Evolutionary conservation across 2,329 filamentous ascomycete species (phyloP).

Genomic region (Ambrosiella beaveri): DNA sequence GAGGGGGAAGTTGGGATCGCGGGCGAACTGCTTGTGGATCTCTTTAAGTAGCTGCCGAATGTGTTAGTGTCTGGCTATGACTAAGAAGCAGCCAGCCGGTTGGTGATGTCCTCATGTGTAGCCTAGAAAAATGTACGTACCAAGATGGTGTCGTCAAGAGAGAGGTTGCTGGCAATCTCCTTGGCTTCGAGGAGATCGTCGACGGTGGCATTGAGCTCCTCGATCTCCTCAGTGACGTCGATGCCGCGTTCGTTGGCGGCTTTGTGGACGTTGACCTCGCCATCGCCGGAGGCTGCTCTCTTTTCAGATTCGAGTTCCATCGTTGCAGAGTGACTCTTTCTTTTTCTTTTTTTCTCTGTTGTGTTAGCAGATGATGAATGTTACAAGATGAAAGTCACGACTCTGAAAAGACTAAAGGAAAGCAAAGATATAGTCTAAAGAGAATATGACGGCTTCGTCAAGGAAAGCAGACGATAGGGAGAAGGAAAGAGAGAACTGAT

Average conservation of each 20-base stretch:
- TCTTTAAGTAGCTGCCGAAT: constrained; percentile 19
- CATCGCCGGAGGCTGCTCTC: neutral
- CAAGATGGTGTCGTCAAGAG: constrained; percentile 20
- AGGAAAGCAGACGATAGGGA: neutral
- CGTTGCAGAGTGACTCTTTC: neutral
- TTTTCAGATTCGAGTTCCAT: neutral
- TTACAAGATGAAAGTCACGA: too few species aligned
- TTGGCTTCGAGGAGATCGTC: constrained; percentile 28
- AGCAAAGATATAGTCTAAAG: neutral
- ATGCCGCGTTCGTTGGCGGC: neutral
- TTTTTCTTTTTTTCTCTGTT: neutral
- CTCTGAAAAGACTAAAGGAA: neutral
- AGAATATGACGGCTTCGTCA: neutral
- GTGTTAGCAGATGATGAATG: too few species aligned
- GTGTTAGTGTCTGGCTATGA: neutral
- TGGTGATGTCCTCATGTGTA: neutral
- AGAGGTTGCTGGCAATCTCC: constrained; percentile 21
- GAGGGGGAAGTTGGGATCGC: constrained; percentile 24
- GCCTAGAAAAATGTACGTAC: constrained; percentile 14
- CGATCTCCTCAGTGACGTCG: constrained; percentile 3
- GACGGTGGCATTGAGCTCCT: constrained; percentile 23
- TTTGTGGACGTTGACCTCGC: neutral
- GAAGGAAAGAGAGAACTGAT: neutral
- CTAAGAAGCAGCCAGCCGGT: neutral
- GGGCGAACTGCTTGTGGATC: constrained; percentile 21